phyloP scores from a whole-genome alignment of 2,329 filamentous ascomycete genomes.

The Purpureocillium takamizusanense region DNA sequence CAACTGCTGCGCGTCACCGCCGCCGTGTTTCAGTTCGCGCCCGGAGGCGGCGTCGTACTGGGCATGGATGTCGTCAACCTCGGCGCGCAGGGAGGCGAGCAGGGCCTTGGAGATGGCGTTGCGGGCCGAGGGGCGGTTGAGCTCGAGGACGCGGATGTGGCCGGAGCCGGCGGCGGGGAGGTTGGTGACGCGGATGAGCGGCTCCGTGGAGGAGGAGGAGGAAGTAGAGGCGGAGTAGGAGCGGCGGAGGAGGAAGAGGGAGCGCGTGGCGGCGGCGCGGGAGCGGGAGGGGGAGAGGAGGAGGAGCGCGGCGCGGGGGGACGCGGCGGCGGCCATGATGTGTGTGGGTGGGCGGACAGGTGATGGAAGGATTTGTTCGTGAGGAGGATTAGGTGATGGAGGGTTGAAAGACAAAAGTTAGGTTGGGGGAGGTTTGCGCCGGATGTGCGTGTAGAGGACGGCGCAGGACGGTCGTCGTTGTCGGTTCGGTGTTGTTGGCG shows the following conservation, averaged over 20 bases:
- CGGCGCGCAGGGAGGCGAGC: constrained; percentile 58
- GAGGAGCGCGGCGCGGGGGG: no score
- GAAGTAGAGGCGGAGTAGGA: constrained; percentile 24
- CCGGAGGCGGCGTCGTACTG: constrained; percentile 49
- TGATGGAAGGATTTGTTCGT: no score
- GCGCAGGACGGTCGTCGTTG: no score
- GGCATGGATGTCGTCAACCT: constrained; percentile 63
- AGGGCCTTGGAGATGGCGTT: constrained; percentile 85
- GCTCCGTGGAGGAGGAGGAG: constrained; percentile 28
- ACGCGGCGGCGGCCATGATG: no score
- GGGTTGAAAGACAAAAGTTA: no score
- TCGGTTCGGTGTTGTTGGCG: no score
- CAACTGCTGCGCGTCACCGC: no score
- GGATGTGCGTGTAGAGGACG: no score
- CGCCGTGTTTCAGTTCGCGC: constrained; percentile 37
- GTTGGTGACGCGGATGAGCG: constrained; percentile 61
- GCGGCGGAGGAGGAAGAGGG: constrained; percentile 10
- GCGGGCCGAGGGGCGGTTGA: constrained; percentile 76
- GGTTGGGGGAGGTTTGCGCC: no score
- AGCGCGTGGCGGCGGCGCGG: no score
- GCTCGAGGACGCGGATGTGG: constrained; percentile 77
- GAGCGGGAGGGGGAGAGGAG: constrained; percentile 27
- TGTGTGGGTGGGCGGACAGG: no score
- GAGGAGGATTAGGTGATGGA: no score
- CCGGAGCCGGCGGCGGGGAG: constrained; percentile 71